Evolutionary conservation across 495 filamentous ascomycete genomes (phyloP).

Genomic region (Neurospora africana): DNA sequence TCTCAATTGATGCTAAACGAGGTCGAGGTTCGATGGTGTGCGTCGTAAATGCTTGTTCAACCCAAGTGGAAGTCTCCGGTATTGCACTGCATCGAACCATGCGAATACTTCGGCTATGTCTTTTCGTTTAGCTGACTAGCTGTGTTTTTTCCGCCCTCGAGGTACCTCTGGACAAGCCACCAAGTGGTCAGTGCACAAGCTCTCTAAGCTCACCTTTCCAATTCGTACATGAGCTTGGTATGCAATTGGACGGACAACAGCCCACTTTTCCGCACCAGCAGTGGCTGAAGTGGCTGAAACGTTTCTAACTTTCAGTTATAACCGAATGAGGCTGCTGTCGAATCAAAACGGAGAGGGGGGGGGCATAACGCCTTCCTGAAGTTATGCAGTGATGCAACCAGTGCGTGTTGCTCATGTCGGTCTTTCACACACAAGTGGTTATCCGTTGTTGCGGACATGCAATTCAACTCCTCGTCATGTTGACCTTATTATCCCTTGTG

Average conservation of each 20-base stretch:
- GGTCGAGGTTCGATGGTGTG: conserved; percentile 9
- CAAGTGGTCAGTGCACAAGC: neutral
- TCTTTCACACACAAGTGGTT: neutral
- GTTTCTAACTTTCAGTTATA: neutral
- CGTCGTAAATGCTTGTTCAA: conserved; percentile 2
- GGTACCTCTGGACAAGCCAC: conserved; percentile 1
- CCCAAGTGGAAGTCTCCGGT: conserved; percentile 9
- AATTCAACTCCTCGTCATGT: neutral
- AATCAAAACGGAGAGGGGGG: neutral
- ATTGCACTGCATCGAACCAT: conserved; percentile 25
- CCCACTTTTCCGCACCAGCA: neutral
- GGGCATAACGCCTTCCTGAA: neutral
- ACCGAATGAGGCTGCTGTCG: neutral
- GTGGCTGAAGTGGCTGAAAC: neutral
- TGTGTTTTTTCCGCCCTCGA: conserved; percentile 5
- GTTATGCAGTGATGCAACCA: neutral
- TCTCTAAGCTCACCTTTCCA: neutral
- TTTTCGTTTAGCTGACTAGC: conserved; percentile 15
- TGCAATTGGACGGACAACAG: neutral
- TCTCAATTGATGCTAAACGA: conserved; percentile 15
- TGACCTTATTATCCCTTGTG: neutral
- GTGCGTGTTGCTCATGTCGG: neutral
- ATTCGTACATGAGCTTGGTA: neutral
- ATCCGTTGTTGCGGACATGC: neutral
- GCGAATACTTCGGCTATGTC: conserved; percentile 7